Conservation (phyloP, 1,139 yeast genomes). For the Debaryomycetaceae sp. region DNA sequence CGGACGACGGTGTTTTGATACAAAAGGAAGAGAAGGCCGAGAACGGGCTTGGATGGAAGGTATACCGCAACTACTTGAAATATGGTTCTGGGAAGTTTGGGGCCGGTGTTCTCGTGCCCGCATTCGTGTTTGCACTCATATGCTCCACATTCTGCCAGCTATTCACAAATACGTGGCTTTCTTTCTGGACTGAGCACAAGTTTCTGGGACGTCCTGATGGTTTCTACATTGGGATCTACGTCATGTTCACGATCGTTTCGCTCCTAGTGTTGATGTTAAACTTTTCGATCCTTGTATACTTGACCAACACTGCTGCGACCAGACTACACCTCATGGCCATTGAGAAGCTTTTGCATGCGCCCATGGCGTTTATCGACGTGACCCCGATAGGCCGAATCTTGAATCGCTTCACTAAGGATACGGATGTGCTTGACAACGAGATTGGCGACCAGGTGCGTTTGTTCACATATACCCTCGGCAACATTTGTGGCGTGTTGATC, state of each 20-base stretch:
- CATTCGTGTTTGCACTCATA: constrained; percentile 11
- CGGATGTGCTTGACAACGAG: constrained; percentile 73
- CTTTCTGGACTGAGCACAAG: constrained; percentile 65
- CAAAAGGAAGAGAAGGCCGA: constrained; percentile 13
- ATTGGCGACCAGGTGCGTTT: constrained; percentile 49
- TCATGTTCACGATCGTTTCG: constrained; percentile 38
- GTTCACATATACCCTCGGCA: constrained; percentile 38
- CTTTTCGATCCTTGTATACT: constrained; percentile 36
- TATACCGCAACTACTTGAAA: constrained; percentile 8
- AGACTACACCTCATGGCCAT: constrained; percentile 31
- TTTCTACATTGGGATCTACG: constrained; percentile 65
- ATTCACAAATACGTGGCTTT: constrained; percentile 73
- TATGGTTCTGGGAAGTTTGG: constrained; percentile 8
- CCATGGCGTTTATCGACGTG: constrained; percentile 49
- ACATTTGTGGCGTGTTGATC: constrained; percentile 51
- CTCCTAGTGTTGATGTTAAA: constrained; percentile 27
- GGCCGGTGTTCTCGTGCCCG: constrained; percentile 10
- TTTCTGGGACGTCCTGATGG: constrained; percentile 36
- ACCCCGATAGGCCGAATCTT: constrained; percentile 60
- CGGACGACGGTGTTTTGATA: constrained; percentile 22
- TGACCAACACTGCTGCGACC: constrained; percentile 36
- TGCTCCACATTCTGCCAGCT: constrained; percentile 49
- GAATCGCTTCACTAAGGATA: constrained; percentile 68
- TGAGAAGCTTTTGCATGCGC: constrained; percentile 35
- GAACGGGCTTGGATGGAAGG: constrained; percentile 7